Percentiles rank a stretch among this genome's conserved stretches.
Conservation (phyloP, 208 protist species). For the Leishmania guyanensis region DNA sequence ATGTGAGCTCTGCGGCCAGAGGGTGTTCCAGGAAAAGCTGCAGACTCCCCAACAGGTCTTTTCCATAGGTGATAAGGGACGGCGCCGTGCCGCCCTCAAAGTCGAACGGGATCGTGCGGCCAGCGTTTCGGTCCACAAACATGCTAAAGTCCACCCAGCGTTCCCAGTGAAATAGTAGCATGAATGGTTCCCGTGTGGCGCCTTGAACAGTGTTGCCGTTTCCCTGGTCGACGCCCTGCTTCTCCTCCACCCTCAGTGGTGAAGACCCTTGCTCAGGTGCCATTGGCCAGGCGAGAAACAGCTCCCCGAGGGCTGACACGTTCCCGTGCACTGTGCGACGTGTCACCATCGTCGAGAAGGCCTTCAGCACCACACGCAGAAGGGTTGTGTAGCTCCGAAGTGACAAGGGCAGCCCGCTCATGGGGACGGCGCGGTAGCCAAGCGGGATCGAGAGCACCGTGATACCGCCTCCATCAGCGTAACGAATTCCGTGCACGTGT, state of each 20-base stretch:
- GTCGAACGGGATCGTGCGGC: slow-evolving; percentile 72
- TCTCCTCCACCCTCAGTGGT: background rate
- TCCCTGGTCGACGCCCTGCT: background rate
- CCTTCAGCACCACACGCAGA: slow-evolving; percentile 54
- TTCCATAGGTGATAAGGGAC: slow-evolving; percentile 53
- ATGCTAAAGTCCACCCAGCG: slow-evolving; percentile 85
- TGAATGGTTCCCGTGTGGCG: slow-evolving; percentile 26
- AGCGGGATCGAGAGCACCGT: slow-evolving; percentile 60
- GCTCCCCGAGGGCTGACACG: slow-evolving; percentile 48
- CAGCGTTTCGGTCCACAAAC: slow-evolving; percentile 86
- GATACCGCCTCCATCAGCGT: slow-evolving; percentile 55
- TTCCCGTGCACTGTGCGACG: slow-evolving; percentile 76
- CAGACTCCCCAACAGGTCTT: slow-evolving; percentile 56
- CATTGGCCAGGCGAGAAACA: slow-evolving; percentile 59
- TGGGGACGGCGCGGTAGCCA: slow-evolving; percentile 49
- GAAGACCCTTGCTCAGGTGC: background rate
- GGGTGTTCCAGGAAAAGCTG: slow-evolving; percentile 59
- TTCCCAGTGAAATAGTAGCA: slow-evolving; percentile 86
- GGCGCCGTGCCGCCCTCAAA: slow-evolving; percentile 35
- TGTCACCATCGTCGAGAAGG: slow-evolving; percentile 67
- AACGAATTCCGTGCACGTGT: slow-evolving; percentile 49
- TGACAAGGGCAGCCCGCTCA: slow-evolving; percentile 57
- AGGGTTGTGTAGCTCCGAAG: slow-evolving; percentile 50
- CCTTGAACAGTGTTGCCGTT: background rate
- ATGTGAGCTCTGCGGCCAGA: slow-evolving; percentile 45